These are phyloP conservation scores for Cyclotella sp. DNA, from an alignment of 108 stramenopile genomes.

Conservation along the genomic window DNA sequence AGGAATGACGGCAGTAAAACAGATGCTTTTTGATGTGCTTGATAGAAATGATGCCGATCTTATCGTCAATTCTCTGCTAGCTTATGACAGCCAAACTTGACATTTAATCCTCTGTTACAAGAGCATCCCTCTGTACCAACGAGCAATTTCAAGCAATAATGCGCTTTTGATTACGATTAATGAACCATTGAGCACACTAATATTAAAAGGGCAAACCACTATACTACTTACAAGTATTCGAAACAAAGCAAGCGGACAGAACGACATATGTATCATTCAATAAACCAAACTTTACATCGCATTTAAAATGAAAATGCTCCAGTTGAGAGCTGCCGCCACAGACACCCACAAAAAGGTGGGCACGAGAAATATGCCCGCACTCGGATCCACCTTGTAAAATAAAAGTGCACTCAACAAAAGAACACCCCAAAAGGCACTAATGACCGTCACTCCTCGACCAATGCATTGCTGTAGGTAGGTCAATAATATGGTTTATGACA, in stretches of 20 bases:
- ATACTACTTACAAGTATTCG: too few species aligned
- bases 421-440: constrained; percentile 56
- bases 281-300: not conserved
- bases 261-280: not conserved
- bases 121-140: too few species aligned
- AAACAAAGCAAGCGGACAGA: not conserved
- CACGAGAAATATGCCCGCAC: constrained; percentile 63
- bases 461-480: constrained; percentile 35
- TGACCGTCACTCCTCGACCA: constrained; percentile 60
- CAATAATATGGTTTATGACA: not conserved
- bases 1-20: constrained; percentile 33
- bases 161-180: too few species aligned
- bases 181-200: too few species aligned
- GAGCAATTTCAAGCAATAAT: too few species aligned
- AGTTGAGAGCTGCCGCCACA: constrained; percentile 69
- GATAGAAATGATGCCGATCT: constrained; percentile 15
- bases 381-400: constrained; percentile 55
- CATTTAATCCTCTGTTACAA: too few species aligned
- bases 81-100: not conserved
- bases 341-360: constrained; percentile 77
- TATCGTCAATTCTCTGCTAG: not conserved
- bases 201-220: too few species aligned
- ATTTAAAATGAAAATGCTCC: constrained; percentile 62
- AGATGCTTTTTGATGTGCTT: constrained; percentile 44
- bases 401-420: constrained; percentile 56